A percentile compares a stretch with the other conserved stretches of the same genome.
Evolutionary conservation across 2,329 filamentous ascomycete genomes (phyloP).

Genomic region (Fusarium nanum): DNA sequence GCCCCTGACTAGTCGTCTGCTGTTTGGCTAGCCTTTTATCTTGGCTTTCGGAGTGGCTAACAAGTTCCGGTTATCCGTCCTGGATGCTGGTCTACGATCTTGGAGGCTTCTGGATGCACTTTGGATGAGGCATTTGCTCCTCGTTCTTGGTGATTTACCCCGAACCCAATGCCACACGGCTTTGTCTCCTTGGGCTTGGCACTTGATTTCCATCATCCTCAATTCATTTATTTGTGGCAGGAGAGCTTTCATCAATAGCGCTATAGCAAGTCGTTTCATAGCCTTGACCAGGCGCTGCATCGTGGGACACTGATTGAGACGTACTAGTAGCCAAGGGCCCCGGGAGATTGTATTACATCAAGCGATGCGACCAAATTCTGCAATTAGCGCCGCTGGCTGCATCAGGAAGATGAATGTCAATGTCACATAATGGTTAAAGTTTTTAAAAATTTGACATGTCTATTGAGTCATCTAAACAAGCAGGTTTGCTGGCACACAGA

Average conservation of each 20-base stretch:
- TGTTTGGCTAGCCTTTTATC: neutral
- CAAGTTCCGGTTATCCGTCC: neutral
- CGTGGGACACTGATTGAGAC: conserved; percentile 34
- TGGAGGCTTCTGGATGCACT: conserved; percentile 17
- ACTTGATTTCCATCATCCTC: neutral
- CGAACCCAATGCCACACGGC: conserved; percentile 1
- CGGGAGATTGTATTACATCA: conserved; percentile 40
- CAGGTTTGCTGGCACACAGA: conserved; percentile 12
- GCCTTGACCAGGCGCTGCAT: conserved; percentile 28
- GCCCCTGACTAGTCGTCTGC: conserved; percentile 20
- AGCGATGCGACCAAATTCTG: conserved; percentile 27
- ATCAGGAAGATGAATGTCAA: conserved; percentile 4
- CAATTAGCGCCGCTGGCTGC: conserved; percentile 8
- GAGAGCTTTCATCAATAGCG: conserved; percentile 29
- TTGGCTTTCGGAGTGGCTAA: conserved; percentile 14
- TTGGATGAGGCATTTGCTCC: conserved; percentile 12
- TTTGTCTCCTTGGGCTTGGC: neutral
- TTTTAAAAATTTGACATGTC: conserved; percentile 2
- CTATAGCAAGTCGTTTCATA: conserved; percentile 41
- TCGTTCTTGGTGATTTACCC: neutral
- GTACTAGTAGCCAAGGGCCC: conserved; percentile 26
- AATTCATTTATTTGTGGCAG: conserved; percentile 24
- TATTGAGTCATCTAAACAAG: conserved; percentile 10
- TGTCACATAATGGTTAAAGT: conserved; percentile 1
- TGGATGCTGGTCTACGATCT: conserved; percentile 8